phyloP scores from a whole-genome alignment of 1,139 yeast genomes.

The Sporopachydermia cereana region DNA sequence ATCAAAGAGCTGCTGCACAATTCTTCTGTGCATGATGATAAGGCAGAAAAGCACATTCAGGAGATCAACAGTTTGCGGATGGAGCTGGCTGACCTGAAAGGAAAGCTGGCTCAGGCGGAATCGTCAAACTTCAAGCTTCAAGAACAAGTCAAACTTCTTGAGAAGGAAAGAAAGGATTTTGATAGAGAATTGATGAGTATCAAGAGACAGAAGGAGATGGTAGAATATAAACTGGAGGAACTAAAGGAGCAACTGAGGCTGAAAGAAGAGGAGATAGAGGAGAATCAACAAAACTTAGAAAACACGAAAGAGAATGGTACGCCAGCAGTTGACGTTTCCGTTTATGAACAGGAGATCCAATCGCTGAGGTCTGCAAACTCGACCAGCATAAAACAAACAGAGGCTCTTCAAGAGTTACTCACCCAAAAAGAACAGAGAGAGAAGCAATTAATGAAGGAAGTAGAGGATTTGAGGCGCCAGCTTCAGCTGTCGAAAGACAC shows the following conservation, averaged over 20 bases:
- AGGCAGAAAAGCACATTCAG: constrained; percentile 4
- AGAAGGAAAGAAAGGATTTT: not conserved
- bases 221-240: not conserved
- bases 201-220: constrained; percentile 7
- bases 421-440: not conserved
- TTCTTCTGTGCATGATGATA: not conserved
- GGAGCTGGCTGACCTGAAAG: constrained; percentile 11
- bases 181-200: constrained; percentile 6
- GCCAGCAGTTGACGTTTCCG: not conserved
- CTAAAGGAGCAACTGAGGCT: not conserved
- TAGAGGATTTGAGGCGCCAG: constrained; percentile 20
- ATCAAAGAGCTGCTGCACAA: not conserved
- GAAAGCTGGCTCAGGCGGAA: constrained; percentile 10
- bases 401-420: not conserved
- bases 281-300: not conserved
- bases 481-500: constrained; percentile 9
- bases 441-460: constrained; percentile 12
- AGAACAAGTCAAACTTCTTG: constrained; percentile 4
- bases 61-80: not conserved
- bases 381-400: not conserved
- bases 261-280: not conserved
- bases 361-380: not conserved
- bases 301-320: not conserved
- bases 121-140: constrained; percentile 9
- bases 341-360: not conserved